These are phyloP conservation scores for Tuber calosporum DNA, from an alignment of 495 filamentous ascomycete species.

Conservation along the genomic window DNA sequence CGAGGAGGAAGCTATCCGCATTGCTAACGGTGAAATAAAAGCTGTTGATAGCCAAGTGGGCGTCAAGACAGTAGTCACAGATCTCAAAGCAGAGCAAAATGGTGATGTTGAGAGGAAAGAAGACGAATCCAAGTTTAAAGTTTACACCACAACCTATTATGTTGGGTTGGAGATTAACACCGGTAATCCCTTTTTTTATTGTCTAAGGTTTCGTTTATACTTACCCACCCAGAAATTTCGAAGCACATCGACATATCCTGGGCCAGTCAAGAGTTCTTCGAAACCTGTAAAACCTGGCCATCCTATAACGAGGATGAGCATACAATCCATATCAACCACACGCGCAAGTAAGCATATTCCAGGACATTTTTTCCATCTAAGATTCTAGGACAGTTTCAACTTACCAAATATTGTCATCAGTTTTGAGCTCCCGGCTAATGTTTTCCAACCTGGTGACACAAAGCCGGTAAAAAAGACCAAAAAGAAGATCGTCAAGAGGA, in stretches of 20 bases:
- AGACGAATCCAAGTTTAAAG: conserved; percentile 42
- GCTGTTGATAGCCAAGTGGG: conserved; percentile 44
- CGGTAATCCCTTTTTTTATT: conserved; percentile 49
- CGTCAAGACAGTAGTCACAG: conserved; percentile 50
- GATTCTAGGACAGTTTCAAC: conserved; percentile 9
- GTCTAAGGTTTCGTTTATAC: conserved; percentile 21
- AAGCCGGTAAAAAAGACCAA: conserved; percentile 56
- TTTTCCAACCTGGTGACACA: conserved; percentile 74
- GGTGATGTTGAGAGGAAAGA: conserved; percentile 46
- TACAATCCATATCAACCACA: conserved; percentile 38
- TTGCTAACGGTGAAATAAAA: conserved; percentile 50
- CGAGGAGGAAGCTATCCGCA: conserved; percentile 62
- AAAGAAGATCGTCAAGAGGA: conserved; percentile 52
- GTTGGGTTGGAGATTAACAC: conserved; percentile 68
- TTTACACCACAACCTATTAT: conserved; percentile 83
- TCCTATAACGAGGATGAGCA: conserved; percentile 41
- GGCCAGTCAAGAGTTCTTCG: conserved; percentile 43
- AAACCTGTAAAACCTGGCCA: conserved; percentile 42
- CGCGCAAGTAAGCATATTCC: conserved; percentile 41
- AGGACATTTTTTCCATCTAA: conserved; percentile 27
- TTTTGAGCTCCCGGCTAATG: conserved; percentile 77
- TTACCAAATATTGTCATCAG: conserved; percentile 45
- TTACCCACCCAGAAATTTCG: conserved; percentile 47
- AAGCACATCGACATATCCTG: conserved; percentile 50
- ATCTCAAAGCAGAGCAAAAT: conserved; percentile 44